Percentiles rank a stretch among this genome's conserved stretches.
These are phyloP conservation scores for Gaeumannomyces tritici DNA, from an alignment of 2,329 filamentous ascomycete species.

Conservation along the genomic window DNA sequence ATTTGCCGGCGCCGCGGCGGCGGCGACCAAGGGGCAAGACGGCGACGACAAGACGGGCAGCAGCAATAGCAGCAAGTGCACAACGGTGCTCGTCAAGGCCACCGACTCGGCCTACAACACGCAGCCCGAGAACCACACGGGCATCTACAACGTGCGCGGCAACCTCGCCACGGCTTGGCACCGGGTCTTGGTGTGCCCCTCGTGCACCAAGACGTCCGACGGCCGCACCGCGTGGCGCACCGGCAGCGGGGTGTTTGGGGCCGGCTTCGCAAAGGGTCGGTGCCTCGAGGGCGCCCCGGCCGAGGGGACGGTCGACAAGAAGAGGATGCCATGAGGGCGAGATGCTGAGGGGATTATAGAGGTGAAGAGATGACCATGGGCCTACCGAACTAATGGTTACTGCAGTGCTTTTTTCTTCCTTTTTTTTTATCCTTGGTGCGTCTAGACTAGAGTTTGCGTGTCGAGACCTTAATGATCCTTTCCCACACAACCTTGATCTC, in stretches of 20 bases:
- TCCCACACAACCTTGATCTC: no score
- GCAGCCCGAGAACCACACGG: conserved; percentile 50
- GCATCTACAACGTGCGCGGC: conserved; percentile 54
- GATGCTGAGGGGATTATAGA: no score
- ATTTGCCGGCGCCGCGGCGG: conserved; percentile 1
- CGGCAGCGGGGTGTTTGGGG: conserved; percentile 10
- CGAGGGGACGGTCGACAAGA: neutral
- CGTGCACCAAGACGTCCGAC: conserved; percentile 12
- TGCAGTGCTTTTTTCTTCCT: neutral
- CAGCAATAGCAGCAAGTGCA: conserved; percentile 21
- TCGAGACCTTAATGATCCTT: no score
- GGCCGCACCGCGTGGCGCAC: conserved; percentile 18
- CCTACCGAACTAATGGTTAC: no score
- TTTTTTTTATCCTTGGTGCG: neutral
- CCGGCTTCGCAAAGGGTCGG: conserved; percentile 7
- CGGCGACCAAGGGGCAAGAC: neutral
- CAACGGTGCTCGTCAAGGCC: conserved; percentile 53
- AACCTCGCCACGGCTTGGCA: conserved; percentile 62
- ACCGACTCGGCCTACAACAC: conserved; percentile 58
- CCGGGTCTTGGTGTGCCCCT: conserved; percentile 32
- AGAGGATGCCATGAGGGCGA: neutral
- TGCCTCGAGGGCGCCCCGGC: neutral
- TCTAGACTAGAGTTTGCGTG: no score
- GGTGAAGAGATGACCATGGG: no score
- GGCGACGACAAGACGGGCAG: conserved; percentile 2